Conservation (phyloP, 1,139 yeast species). For the Debaryomyces robertsiae region DNA sequence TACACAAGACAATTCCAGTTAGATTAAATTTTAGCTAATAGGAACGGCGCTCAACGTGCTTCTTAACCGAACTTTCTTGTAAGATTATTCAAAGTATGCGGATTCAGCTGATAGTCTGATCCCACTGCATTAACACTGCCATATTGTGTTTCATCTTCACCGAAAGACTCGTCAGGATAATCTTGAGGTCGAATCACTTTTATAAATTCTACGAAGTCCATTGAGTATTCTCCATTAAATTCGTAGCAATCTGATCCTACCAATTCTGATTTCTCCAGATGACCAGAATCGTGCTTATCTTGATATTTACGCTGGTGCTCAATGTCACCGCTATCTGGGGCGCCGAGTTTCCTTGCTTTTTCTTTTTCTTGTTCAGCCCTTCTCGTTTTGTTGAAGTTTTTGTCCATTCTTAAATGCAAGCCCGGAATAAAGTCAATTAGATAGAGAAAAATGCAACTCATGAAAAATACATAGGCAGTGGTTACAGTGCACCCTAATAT, state of each 20-base stretch:
- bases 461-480: conserved; percentile 39
- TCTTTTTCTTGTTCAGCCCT: conserved; percentile 21
- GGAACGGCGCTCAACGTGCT: no score
- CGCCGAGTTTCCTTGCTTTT: conserved; percentile 8
- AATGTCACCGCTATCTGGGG: conserved; percentile 15
- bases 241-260: conserved; percentile 54
- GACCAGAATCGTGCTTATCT: conserved; percentile 15
- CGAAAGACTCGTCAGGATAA: conserved; percentile 22
- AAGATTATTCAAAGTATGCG: conserved; percentile 13
- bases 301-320: conserved; percentile 22
- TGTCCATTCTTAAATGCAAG: conserved; percentile 48
- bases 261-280: conserved; percentile 41
- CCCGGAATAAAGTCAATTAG: conserved; percentile 50
- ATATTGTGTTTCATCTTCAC: conserved; percentile 12
- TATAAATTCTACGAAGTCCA: conserved; percentile 51
- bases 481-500: conserved; percentile 46
- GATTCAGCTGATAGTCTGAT: conserved; percentile 24
- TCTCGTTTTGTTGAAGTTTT: conserved; percentile 38
- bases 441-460: conserved; percentile 40
- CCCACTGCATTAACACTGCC: conserved; percentile 14
- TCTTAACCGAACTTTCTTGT: conserved; percentile 13
- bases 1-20: no score
- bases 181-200: conserved; percentile 47
- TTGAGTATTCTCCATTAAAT: conserved; percentile 53
- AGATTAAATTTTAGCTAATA: background rate